These are phyloP conservation scores for Leishmania lainsoni DNA, from an alignment of 208 protist species.

Conservation along the genomic window DNA sequence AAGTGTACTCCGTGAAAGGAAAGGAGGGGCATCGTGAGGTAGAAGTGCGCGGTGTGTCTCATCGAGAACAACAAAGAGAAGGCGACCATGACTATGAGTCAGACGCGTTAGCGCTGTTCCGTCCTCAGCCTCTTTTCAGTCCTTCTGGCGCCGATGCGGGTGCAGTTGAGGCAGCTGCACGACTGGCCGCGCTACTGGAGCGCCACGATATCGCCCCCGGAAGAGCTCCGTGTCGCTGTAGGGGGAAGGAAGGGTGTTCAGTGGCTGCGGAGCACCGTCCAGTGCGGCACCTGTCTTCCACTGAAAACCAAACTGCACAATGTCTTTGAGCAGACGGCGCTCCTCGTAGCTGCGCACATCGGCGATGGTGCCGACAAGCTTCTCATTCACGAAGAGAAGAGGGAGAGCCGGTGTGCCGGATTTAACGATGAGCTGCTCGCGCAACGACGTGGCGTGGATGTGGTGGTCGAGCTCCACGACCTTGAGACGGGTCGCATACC, in stretches of 20 bases:
- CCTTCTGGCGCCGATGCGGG: conserved; percentile 41
- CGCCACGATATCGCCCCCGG: conserved; percentile 76
- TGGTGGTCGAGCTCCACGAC: conserved; percentile 90
- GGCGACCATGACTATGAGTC: background rate
- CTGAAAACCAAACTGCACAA: conserved; percentile 90
- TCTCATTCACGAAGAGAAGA: conserved; percentile 86
- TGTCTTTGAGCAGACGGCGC: conserved; percentile 78
- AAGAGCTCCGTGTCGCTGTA: conserved; percentile 84
- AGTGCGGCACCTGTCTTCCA: conserved; percentile 65
- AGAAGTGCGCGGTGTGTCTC: background rate
- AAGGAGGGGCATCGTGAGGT: background rate
- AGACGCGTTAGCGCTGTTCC: background rate
- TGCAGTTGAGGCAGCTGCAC: conserved; percentile 76
- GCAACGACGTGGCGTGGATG: conserved; percentile 59
- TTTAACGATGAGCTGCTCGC: conserved; percentile 42
- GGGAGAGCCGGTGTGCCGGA: conserved; percentile 64
- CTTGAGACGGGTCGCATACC: conserved; percentile 88
- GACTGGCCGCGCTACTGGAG: conserved; percentile 68
- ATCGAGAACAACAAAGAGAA: background rate
- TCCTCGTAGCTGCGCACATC: conserved; percentile 75
- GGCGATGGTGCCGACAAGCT: conserved; percentile 69
- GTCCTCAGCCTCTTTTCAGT: conserved; percentile 1
- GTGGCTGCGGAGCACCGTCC: conserved; percentile 39
- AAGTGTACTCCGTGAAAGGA: background rate
- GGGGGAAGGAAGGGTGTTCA: conserved; percentile 66